A percentile compares a stretch with the other conserved stretches of the same genome.
Evolutionary conservation across 2,329 filamentous ascomycete genomes (phyloP).

Genomic region (Endocalyx cinctus): DNA sequence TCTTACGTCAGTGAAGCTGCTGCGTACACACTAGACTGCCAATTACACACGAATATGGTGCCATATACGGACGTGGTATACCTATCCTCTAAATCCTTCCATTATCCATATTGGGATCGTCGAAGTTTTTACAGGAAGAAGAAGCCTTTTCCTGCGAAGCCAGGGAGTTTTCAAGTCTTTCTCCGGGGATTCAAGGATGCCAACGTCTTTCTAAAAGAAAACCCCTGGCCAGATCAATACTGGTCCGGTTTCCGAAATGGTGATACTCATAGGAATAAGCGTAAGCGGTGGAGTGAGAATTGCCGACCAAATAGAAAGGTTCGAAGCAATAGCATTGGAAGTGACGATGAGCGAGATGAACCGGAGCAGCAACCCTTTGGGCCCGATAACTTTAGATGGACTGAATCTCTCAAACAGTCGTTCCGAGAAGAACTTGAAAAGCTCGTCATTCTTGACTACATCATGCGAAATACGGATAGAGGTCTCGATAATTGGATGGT

Average conservation of each 20-base stretch:
- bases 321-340: constrained; percentile 40
- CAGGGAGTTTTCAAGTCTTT: constrained; percentile 96
- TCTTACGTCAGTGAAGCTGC: constrained; percentile 98
- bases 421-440: constrained; percentile 96
- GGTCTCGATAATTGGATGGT: constrained; percentile 99
- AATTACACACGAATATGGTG: constrained; percentile 85
- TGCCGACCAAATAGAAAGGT: constrained; percentile 60
- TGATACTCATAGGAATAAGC: constrained; percentile 62
- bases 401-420: constrained; percentile 78
- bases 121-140: constrained; percentile 82
- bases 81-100: constrained; percentile 93
- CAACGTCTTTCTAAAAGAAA: constrained; percentile 87
- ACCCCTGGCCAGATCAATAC: constrained; percentile 95
- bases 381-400: constrained; percentile 72
- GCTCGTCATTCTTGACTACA: constrained; percentile 94
- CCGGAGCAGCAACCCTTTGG: constrained; percentile 33
- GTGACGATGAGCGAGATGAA: constrained; percentile 41
- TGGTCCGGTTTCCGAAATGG: constrained; percentile 64
- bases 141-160: constrained; percentile 81
- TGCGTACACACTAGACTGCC: constrained; percentile 88
- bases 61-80: constrained; percentile 95
- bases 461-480: constrained; percentile 97
- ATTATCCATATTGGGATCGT: constrained; percentile 96
- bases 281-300: constrained; percentile 72
- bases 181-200: constrained; percentile 96